A percentile compares a stretch with the other conserved stretches of the same genome.
These are phyloP conservation scores for Aspergillus felis DNA, from an alignment of 2,329 filamentous ascomycete genomes.

Conservation along the genomic window DNA sequence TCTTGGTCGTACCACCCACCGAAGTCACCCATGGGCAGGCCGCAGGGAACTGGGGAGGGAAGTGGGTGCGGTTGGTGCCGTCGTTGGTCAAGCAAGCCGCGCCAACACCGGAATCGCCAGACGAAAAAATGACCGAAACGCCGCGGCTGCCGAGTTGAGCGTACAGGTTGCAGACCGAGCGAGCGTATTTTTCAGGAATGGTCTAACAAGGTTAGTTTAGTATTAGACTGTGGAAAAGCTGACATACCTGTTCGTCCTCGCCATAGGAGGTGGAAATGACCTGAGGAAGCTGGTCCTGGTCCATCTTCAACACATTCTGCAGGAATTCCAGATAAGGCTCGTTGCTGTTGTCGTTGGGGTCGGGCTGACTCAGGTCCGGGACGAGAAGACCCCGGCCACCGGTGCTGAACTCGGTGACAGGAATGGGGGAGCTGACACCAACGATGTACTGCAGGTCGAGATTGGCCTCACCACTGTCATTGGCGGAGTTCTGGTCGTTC, in stretches of 20 bases:
- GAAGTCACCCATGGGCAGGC: conserved; percentile 39
- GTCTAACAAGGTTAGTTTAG: conserved; percentile 16
- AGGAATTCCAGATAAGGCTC: conserved; percentile 44
- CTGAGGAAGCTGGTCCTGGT: conserved; percentile 28
- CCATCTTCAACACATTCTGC: conserved; percentile 29
- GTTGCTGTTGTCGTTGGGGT: conserved; percentile 39
- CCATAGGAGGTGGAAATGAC: conserved; percentile 41
- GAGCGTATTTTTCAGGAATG: conserved; percentile 35
- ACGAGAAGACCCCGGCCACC: conserved; percentile 45
- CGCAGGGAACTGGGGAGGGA: conserved; percentile 42
- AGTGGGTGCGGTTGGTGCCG: conserved; percentile 35
- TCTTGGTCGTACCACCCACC: conserved; percentile 39
- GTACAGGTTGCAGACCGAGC: conserved; percentile 41
- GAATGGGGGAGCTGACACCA: conserved; percentile 42
- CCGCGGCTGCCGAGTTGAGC: conserved; percentile 51
- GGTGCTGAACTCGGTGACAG: conserved; percentile 47
- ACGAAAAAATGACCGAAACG: conserved; percentile 47
- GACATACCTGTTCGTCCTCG: conserved; percentile 36
- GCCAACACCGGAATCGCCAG: conserved; percentile 48
- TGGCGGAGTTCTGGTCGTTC: conserved; percentile 32
- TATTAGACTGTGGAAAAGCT: background rate
- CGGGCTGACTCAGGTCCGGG: conserved; percentile 47
- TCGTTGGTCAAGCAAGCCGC: conserved; percentile 31
- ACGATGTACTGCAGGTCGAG: conserved; percentile 50
- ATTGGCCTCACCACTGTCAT: conserved; percentile 47